Conservation (phyloP, 23 red algal genomes). For the Cyanidiococcus yangmingshanensis region DNA sequence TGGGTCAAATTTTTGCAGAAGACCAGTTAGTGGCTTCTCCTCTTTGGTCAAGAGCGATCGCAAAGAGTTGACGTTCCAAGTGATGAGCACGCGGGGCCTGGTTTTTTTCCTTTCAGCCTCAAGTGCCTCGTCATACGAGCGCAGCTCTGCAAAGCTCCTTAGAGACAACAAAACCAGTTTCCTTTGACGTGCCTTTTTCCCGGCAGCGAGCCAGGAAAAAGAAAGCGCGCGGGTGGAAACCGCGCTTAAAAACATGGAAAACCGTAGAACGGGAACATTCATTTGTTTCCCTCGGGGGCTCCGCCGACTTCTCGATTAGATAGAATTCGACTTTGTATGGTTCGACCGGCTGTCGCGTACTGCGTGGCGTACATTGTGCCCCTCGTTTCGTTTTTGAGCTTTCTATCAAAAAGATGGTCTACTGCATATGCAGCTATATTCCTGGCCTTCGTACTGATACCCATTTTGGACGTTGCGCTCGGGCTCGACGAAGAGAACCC, state of each 20-base stretch:
- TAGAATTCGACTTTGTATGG: too few species aligned
- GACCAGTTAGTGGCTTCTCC: slow-evolving; percentile 2
- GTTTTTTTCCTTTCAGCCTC: too few species aligned
- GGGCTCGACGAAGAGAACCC: slow-evolving; percentile 16
- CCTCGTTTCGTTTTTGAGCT: not conserved
- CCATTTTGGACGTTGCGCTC: not conserved
- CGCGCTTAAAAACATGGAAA: too few species aligned
- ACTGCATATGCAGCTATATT: not conserved
- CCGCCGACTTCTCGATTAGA: too few species aligned
- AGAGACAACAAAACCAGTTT: too few species aligned
- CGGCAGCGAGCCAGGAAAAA: too few species aligned
- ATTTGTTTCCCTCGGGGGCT: too few species aligned
- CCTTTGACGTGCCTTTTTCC: too few species aligned
- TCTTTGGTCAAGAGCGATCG: slow-evolving; percentile 19
- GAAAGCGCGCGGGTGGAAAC: too few species aligned
- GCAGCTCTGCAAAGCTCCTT: too few species aligned
- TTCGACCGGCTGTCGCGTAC: not conserved
- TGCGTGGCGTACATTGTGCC: slow-evolving; percentile 12
- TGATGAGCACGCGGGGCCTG: slow-evolving; percentile 26
- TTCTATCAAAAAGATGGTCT: not conserved
- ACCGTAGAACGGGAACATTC: too few species aligned
- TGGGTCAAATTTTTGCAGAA: slow-evolving; percentile 30
- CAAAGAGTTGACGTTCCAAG: slow-evolving; percentile 54
- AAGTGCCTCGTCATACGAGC: too few species aligned
- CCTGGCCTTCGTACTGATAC: not conserved